Evolutionary conservation across 176 grass and related monocot species (phyloP), one percentile per base, ranked within the genome.

Genomic region (Musa schizocarpa): DNA sequence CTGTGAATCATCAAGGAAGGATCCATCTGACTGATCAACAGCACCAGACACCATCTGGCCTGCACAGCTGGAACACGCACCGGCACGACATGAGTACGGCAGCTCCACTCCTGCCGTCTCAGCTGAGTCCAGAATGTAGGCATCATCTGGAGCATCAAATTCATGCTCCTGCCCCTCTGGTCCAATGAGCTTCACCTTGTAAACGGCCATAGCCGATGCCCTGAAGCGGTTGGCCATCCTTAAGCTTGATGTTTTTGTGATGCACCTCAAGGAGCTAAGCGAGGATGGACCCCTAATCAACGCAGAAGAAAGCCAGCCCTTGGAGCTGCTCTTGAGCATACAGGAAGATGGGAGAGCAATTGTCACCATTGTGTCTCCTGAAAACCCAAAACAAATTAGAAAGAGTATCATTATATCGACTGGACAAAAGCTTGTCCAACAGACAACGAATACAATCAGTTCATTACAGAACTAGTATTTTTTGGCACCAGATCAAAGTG

Each of bases 11-110:
- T 88, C 85, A 11, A 96, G 83, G 88, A 96, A 90, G 12, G 89
- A 86, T 1, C 89, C 92, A 13, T 96, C 93, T 54, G 89, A 88
- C 53, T 96, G 93, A 81, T 96, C 89, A 22, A 96, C 89, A 55
- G 78, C 64, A 1, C 92, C 89, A 54, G 89, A 86, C 56, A 65
- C 75, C 52, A 90, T 54, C 72, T 83, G 78, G 4, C 89, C 89
- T 8, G 89, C 70, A 65, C 93, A 96, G 53, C 87, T 83, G 5
- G 92, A 84, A 84, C 87, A 96, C 7, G 93, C 80, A 0, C 93
- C 89, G 1, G 85, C 87, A 13, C 87, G 78, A 78, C 92, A 92
- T 43, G 93, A 96, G 76, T 54, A 96, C 17, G 93, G 93, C 87
- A 96, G 76, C 63, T 96, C 93, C 78, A 81, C n/a, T 49, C 87